Base-by-base conservation (phyloP, 2,329 filamentous ascomycete species). In the Sporothrix inflata region DNA sequence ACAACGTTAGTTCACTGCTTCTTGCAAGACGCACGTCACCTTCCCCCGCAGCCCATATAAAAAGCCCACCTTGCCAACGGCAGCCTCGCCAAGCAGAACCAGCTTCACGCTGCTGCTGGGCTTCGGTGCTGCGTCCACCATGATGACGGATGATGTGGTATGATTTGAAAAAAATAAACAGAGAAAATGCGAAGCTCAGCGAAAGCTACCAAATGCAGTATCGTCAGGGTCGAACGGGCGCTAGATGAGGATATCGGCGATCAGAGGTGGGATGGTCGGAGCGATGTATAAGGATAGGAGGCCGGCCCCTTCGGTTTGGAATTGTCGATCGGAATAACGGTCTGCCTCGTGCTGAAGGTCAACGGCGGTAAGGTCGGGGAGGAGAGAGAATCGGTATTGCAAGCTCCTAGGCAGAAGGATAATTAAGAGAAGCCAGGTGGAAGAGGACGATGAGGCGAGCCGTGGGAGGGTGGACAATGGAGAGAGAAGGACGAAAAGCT, bases 91-190 rank as follows among this genome's bases (percentile, higher is more conserved):
- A 73, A 99, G 91, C 80, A 99, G 89, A 76, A 99, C 96, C 77
- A 99, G 92, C 91, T 99, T 99, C 82, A 99, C 96, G 85, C 96
- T 99, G 90, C 94, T 98, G 87, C 94, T 98, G 75, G 96, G 96
- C 86, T 98, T 99, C 78, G 90, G 86, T 80, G 88, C 86, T 53
- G 94, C 92, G 80, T 91, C 89, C 92, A 94, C 95, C 71, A 70
- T 74, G 72, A 34, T 45, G 30, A 21, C 24, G 27, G 42, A 2
- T 3, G 63, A 27, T 40, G 60, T 21, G 45, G 53, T 63, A 45
- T 66, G 40, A 9, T 34, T 57, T 3, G 19, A 51, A 55, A 8
- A 21, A 40, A 67, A 4, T 24, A 51, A 72, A 47, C 24, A 11
- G 51, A 55, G 19, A 12, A 2, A 16, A 11, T 38, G 65, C 27